Percentiles rank a stretch among this genome's conserved stretches.
Conservation (phyloP, 257 asterid genomes). For the Penstemon newberryi region DNA sequence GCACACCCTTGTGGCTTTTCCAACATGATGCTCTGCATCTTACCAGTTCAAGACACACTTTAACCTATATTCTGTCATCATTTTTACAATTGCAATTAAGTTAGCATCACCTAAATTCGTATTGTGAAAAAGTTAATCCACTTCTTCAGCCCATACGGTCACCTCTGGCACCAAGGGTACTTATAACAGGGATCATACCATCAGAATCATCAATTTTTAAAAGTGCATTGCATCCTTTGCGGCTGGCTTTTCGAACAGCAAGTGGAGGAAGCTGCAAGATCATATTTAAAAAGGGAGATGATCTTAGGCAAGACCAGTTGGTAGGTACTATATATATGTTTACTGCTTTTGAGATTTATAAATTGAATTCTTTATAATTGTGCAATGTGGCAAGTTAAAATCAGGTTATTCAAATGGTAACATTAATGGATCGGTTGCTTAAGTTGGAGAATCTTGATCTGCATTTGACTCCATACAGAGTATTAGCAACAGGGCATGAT, state of each 20-base stretch:
- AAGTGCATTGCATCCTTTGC: constrained; percentile 82
- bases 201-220: constrained; percentile 93
- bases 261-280: constrained; percentile 89
- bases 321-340: constrained; percentile 39
- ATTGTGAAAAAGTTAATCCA: constrained; percentile 15
- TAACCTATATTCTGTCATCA: not conserved
- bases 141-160: constrained; percentile 90
- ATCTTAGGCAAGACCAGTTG: constrained; percentile 98
- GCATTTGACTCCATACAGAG: constrained; percentile 94
- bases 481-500: constrained; percentile 95
- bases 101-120: not conserved
- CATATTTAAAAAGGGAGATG: constrained; percentile 96
- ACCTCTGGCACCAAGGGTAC: constrained; percentile 83
- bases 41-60: not conserved
- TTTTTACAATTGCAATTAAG: not conserved
- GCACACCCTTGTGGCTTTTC: constrained; percentile 8
- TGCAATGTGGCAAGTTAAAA: constrained; percentile 20
- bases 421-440: constrained; percentile 93
- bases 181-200: constrained; percentile 90
- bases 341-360: not conserved
- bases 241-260: constrained; percentile 87
- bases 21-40: constrained; percentile 15
- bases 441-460: constrained; percentile 97
- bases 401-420: constrained; percentile 97
- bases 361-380: constrained; percentile 8